Base-by-base conservation (phyloP, 495 filamentous ascomycete genomes). In the Sphaerosporella brunnea region DNA sequence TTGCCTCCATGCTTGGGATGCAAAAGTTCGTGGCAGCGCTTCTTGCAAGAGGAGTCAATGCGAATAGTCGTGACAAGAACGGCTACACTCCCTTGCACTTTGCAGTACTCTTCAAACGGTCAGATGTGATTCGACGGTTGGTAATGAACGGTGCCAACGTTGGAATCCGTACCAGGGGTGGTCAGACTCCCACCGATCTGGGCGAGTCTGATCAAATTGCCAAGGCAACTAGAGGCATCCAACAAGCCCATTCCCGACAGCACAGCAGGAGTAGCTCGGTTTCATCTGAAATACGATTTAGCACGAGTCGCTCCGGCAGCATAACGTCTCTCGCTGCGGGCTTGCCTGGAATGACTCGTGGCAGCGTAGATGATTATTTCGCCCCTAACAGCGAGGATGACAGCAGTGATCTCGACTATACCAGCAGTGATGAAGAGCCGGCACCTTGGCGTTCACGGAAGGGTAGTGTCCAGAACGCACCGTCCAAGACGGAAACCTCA, bases 1-100 rank as follows among this genome's bases (percentile, higher is more conserved):
- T 86, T 45, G 83, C 82, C 2, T 82, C 76, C 46, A 79, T 79
- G 19, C 62, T 87, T 43, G 84, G 84, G 13, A 70, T 84, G 49
- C 72, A 74, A 38, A 75, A 82, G 13, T 78, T 93, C 51, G 80
- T 79, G 43, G 81, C 82, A n/a, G 82, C 75, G 18, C 73, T 93
- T 15, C 63, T 93, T 13, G 79, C 79, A 11, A 75, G 82, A 52
- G 82, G 83, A n/a, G 84, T 82, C 5, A 79, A 77, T 51, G 75
- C 80, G 0, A 76, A 88, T 53, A 62, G 75, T 18, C 72, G 77
- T 50, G 85, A 93, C 60, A 79, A 76, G 48, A 80, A 77, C 42
- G 85, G 85, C 23, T 87, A 84, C 61, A 82, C 82, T 9, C 76
- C 85, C 9, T 76, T 93, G 68, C 84, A 90, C 56, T 69, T 87